These are phyloP conservation scores for Dictyostelium capitatum DNA, from an alignment of 78 protist genomes.

Conservation along the genomic window DNA sequence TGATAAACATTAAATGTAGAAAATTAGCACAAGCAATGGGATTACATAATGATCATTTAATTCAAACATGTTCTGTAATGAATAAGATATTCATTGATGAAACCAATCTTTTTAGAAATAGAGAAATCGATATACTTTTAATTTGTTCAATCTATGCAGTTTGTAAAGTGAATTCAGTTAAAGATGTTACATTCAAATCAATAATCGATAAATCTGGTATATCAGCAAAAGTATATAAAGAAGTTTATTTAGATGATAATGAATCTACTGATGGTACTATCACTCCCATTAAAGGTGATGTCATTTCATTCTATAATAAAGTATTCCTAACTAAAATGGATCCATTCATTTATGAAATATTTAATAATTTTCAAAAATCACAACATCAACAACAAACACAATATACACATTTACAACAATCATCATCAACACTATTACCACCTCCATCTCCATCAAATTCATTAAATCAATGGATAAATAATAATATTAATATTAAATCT, in stretches of 20 bases:
- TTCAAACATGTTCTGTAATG: not conserved
- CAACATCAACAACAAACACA: conserved; percentile 40
- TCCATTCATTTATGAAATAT: conserved; percentile 5
- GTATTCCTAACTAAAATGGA: conserved; percentile 15
- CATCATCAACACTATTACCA: not conserved
- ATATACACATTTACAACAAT: conserved; percentile 2
- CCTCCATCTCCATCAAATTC: not conserved
- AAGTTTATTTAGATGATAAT: conserved; percentile 6
- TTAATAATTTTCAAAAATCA: not conserved
- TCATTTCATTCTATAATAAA: conserved; percentile 55
- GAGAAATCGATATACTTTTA: conserved; percentile 33
- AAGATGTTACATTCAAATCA: not conserved
- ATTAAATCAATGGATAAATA: not conserved
- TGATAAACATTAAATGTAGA: conserved; percentile 13
- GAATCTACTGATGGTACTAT: not conserved
- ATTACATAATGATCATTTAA: not conserved
- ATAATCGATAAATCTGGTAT: conserved; percentile 41
- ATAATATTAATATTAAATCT: not conserved
- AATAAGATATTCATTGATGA: not conserved
- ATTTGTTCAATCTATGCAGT: conserved; percentile 53
- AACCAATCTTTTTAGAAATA: not conserved
- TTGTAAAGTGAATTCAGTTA: conserved; percentile 38
- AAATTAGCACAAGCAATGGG: not conserved
- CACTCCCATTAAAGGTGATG: conserved; percentile 7
- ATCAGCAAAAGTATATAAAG: conserved; percentile 58